Evolutionary conservation across 805 yeast species (phyloP).

Genomic region (Yarrowia sp.): DNA sequence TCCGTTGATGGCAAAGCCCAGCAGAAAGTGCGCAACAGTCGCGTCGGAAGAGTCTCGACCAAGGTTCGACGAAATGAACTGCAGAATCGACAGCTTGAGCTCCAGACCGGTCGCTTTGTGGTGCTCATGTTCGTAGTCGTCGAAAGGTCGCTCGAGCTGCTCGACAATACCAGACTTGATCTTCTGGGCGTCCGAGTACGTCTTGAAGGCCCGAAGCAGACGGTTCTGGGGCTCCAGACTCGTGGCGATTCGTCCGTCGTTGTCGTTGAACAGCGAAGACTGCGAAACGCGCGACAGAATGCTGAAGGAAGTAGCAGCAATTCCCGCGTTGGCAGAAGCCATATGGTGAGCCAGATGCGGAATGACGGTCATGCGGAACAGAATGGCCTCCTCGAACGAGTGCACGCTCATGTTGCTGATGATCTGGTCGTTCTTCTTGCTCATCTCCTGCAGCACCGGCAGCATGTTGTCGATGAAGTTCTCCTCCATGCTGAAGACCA

Average conservation of each 20-base stretch:
- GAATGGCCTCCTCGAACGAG: slow-evolving; percentile 68
- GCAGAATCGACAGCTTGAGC: slow-evolving; percentile 57
- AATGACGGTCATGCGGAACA: slow-evolving; percentile 66
- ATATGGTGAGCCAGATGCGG: slow-evolving; percentile 74
- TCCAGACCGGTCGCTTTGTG: slow-evolving; percentile 39
- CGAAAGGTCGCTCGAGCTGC: slow-evolving; percentile 52
- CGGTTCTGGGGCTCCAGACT: slow-evolving; percentile 52
- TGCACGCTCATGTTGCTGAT: slow-evolving; percentile 30
- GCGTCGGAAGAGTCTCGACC: slow-evolving; percentile 44
- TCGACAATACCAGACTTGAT: slow-evolving; percentile 70
- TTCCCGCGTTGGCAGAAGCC: slow-evolving; percentile 50
- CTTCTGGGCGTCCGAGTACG: slow-evolving; percentile 73
- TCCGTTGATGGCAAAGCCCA: slow-evolving; percentile 65
- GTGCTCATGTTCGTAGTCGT: slow-evolving; percentile 35
- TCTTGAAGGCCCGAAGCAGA: slow-evolving; percentile 65
- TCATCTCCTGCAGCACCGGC: slow-evolving; percentile 21
- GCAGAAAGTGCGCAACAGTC: slow-evolving; percentile 66
- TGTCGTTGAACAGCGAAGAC: slow-evolving; percentile 48
- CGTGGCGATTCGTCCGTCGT: slow-evolving; percentile 35
- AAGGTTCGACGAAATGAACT: slow-evolving; percentile 55
- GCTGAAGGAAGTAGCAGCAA: slow-evolving; percentile 55
- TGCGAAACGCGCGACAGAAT: slow-evolving; percentile 53
- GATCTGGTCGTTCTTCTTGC: slow-evolving; percentile 24
- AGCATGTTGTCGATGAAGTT: slow-evolving; percentile 54
- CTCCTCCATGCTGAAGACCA: slow-evolving; percentile 47